A percentile compares a stretch with the other conserved stretches of the same genome.
Evolutionary conservation across 2,329 filamentous ascomycete species (phyloP).

Genomic region (Aspergillus phoenicis): DNA sequence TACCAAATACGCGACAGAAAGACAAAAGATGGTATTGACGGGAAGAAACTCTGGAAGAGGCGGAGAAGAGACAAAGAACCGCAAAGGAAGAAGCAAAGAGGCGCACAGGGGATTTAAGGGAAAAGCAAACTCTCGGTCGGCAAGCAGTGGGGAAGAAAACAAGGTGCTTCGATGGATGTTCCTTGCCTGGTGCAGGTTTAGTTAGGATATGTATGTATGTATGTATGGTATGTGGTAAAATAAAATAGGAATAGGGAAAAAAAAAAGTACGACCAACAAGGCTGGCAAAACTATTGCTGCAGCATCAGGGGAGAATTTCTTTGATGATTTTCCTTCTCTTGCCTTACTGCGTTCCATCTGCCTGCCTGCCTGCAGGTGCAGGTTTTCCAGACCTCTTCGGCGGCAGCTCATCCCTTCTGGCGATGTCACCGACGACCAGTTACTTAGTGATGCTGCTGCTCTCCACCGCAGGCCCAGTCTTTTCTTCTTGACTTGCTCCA

Average conservation of each 20-base stretch:
- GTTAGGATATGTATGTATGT: neutral
- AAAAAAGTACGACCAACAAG: neutral
- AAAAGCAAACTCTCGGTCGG: neutral
- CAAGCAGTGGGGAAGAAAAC: neutral
- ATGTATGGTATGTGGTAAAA: neutral
- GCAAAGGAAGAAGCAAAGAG: neutral
- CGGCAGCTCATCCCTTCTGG: neutral
- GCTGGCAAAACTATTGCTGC: neutral
- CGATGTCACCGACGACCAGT: neutral
- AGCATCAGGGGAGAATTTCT: neutral
- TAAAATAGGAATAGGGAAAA: no score
- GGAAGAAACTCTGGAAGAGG: neutral
- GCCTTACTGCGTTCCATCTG: neutral
- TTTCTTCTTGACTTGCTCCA: neutral
- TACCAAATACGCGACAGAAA: neutral
- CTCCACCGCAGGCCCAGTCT: conserved; percentile 7
- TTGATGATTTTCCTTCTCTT: neutral
- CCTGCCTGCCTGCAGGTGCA: neutral
- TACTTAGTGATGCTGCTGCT: neutral
- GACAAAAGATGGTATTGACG: neutral
- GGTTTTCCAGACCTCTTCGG: neutral
- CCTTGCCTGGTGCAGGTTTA: neutral
- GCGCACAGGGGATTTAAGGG: neutral
- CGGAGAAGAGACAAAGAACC: neutral
- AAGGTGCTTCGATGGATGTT: conserved; percentile 7